Conservation (phyloP, 2,329 filamentous ascomycete genomes). For the Penicillium oxalicum region DNA sequence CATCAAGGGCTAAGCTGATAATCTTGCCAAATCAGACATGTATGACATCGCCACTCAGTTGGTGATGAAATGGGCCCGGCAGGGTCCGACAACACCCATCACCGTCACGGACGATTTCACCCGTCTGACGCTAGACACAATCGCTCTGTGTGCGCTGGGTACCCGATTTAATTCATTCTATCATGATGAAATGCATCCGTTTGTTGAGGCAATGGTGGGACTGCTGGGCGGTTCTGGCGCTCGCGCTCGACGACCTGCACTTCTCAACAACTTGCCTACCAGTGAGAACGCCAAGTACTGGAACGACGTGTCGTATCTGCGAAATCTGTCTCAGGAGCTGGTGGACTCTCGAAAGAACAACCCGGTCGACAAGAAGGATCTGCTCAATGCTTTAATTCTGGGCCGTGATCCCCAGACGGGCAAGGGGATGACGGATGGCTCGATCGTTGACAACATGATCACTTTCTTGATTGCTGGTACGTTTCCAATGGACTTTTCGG, state of each 20-base stretch:
- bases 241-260: constrained; percentile 44
- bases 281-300: constrained; percentile 29
- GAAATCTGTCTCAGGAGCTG: constrained; percentile 53
- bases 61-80: constrained; percentile 39
- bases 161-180: constrained; percentile 73
- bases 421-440: constrained; percentile 55
- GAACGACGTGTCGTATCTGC: constrained; percentile 41
- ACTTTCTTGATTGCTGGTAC: constrained; percentile 62
- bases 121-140: constrained; percentile 65
- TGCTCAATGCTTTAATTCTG: constrained; percentile 64
- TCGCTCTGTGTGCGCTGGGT: constrained; percentile 66
- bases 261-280: constrained; percentile 43
- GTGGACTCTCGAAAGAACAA: constrained; percentile 53
- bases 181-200: constrained; percentile 61
- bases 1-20: not conserved
- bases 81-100: constrained; percentile 53
- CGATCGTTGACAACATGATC: constrained; percentile 64
- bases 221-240: constrained; percentile 54
- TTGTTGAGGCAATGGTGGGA: constrained; percentile 61
- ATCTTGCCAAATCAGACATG: constrained; percentile 25
- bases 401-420: constrained; percentile 63
- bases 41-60: constrained; percentile 37
- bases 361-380: constrained; percentile 56
- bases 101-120: constrained; percentile 62
- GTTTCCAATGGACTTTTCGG: not conserved